Conservation (phyloP, 805 yeast genomes). For the Monosporozyma aerobia region DNA sequence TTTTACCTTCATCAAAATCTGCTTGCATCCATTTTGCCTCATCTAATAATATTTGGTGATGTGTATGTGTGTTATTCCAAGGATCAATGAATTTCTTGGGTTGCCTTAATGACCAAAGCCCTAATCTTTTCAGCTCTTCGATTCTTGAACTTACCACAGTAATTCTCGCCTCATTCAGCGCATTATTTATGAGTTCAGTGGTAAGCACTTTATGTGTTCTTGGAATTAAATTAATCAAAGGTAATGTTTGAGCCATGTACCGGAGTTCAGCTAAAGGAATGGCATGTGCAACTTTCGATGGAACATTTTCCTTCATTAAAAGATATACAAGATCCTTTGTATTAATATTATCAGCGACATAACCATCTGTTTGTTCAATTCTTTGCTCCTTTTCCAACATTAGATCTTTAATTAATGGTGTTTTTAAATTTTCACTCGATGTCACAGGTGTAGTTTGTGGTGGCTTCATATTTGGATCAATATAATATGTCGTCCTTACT, state of each 20-base stretch:
- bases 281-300: constrained; percentile 47
- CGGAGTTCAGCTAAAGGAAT: constrained; percentile 76
- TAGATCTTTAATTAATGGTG: constrained; percentile 9
- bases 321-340: constrained; percentile 37
- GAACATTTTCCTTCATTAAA: constrained; percentile 41
- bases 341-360: constrained; percentile 32
- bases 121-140: constrained; percentile 80
- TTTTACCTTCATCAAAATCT: constrained; percentile 63
- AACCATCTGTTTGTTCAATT: constrained; percentile 17
- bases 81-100: constrained; percentile 70
- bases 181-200: constrained; percentile 77
- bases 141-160: constrained; percentile 84
- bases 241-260: constrained; percentile 81
- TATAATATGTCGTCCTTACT: neutral
- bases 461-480: constrained; percentile 4
- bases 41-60: constrained; percentile 63
- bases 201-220: constrained; percentile 79
- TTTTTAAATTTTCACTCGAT: neutral
- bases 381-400: neutral
- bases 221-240: constrained; percentile 70
- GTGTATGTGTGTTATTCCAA: constrained; percentile 36
- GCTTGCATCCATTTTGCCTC: constrained; percentile 81
- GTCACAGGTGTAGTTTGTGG: constrained; percentile 9
- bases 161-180: constrained; percentile 81
- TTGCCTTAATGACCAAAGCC: constrained; percentile 87